A percentile compares a stretch with the other conserved stretches of the same genome.
Conservation (phyloP, 2,329 filamentous ascomycete genomes). For the Fusarium citri region DNA sequence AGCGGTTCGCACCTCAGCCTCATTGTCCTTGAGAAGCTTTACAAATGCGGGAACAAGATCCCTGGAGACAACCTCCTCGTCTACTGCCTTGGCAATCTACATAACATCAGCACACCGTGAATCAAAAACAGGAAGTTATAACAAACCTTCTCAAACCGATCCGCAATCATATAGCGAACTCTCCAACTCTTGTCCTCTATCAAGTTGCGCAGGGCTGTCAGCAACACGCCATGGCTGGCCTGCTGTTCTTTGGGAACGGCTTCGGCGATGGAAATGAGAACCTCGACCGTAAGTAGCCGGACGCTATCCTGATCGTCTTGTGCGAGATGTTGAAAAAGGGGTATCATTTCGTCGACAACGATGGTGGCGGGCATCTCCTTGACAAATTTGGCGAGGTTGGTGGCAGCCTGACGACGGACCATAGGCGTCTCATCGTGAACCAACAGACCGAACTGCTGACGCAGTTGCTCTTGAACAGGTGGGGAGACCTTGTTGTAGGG, state of each 20-base stretch:
- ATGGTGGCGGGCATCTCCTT: conserved; percentile 94
- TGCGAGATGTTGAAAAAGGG: conserved; percentile 95
- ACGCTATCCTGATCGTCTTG: conserved; percentile 98
- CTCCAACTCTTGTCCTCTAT: conserved; percentile 99
- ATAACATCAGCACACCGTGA: conserved; percentile 5
- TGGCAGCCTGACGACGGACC: conserved; percentile 96
- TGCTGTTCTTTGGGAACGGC: conserved; percentile 98
- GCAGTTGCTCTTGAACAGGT: conserved; percentile 88
- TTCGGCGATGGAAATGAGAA: conserved; percentile 95
- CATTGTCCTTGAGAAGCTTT: conserved; percentile 96
- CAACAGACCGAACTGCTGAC: conserved; percentile 90
- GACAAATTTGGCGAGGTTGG: conserved; percentile 96
- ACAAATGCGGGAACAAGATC: conserved; percentile 97
- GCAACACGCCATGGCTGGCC: conserved; percentile 90
- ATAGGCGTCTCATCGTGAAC: conserved; percentile 99
- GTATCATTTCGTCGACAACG: conserved; percentile 98
- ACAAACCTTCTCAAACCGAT: conserved; percentile 90
- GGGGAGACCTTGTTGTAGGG: conserved; percentile 93
- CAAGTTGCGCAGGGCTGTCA: conserved; percentile 89
- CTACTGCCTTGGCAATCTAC: conserved; percentile 96
- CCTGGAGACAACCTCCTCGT: conserved; percentile 93
- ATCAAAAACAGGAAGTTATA: conserved; percentile 49
- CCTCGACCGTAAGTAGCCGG: conserved; percentile 92
- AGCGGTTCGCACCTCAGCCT: conserved; percentile 96
- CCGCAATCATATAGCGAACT: conserved; percentile 98